Evolutionary conservation across 2,329 filamentous ascomycete species (phyloP), one percentile per base, ranked within the genome.

Genomic region (Penicillium sp.): DNA sequence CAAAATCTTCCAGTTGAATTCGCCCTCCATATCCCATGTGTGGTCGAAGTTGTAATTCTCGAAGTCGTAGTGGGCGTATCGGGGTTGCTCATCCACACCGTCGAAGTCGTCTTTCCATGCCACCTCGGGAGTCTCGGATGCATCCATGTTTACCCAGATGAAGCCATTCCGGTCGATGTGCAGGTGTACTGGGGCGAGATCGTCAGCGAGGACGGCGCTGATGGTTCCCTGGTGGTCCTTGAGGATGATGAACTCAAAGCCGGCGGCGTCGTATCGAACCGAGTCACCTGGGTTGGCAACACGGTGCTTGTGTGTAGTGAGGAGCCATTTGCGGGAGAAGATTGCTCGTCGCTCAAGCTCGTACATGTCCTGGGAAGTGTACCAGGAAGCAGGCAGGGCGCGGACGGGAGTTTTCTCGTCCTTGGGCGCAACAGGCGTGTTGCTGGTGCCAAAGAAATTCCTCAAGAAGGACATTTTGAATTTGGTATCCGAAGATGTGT

Each of bases 1-100:
- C 25, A 85, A 68, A 19, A 82, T 82, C 75, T 86, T 86, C 84
- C 84, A 86, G 74, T 86, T 86, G 68, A 81, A 84, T 23, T 81
- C 78, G 0, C 81, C 81, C 53, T 83, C 79, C 79, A 85, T 82
- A 60, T 84, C 79, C 82, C 83, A 86, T 27, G 74, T 72, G 69
- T 86, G 83, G 60, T 86, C 84, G 61, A 85, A 87, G 29, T 72
- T 67, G 67, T 85, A 88, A 42, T 85, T 75, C 0, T 80, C 77
- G 60, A 82, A 83, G 67, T 82, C 75, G 72, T 81, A 84, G 57
- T 77, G 62, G 25, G 75, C 65, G 66, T 81, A 80, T 33, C 81
- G 73, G 31, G 75, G 69, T 58, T 83, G 81, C 52, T 73, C 67
- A 47, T 84, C 82, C 11, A 80, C 73, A 11, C 75, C 78, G 0